These are phyloP conservation scores for Saccharomyces paradoxus DNA, from an alignment of 805 yeast species.

Conservation along the genomic window DNA sequence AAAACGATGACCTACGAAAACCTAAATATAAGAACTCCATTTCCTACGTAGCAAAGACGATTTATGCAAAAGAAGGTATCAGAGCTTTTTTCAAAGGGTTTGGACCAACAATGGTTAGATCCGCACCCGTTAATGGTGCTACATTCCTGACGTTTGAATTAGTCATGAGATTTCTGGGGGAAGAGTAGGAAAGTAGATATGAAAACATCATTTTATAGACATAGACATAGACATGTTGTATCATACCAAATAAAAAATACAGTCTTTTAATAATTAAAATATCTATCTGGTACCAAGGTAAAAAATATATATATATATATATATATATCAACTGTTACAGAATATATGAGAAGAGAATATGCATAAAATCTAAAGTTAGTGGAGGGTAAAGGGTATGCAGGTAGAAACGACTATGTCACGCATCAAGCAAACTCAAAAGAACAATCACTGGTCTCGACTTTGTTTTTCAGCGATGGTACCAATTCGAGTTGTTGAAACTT, in stretches of 20 bases:
- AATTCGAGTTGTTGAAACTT: constrained; percentile 68
- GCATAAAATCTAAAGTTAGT: neutral
- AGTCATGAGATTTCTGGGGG: constrained; percentile 64
- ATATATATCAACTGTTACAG: neutral
- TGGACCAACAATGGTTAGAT: constrained; percentile 84
- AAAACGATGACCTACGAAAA: constrained; percentile 54
- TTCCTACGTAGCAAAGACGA: constrained; percentile 47
- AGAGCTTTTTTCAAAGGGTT: constrained; percentile 87
- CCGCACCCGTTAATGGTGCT: constrained; percentile 97
- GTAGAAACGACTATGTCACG: neutral
- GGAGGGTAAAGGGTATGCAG: neutral
- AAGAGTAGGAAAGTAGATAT: constrained; percentile 1
- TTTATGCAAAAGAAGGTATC: constrained; percentile 52
- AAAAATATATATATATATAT: neutral
- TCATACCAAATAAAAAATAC: neutral
- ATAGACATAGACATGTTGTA: neutral
- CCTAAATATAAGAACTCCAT: constrained; percentile 56
- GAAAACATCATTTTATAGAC: neutral
- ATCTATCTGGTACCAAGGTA: neutral
- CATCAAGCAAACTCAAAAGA: constrained; percentile 19
- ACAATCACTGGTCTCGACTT: constrained; percentile 10
- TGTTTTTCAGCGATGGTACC: constrained; percentile 17
- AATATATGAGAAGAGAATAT: neutral
- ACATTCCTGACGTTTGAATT: constrained; percentile 91
- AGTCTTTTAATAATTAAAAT: neutral